Evolutionary conservation across 768 basidiomycete species (phyloP), one percentile per base, ranked within the genome.

Genomic region (Erythrobasidium yunnanense): DNA sequence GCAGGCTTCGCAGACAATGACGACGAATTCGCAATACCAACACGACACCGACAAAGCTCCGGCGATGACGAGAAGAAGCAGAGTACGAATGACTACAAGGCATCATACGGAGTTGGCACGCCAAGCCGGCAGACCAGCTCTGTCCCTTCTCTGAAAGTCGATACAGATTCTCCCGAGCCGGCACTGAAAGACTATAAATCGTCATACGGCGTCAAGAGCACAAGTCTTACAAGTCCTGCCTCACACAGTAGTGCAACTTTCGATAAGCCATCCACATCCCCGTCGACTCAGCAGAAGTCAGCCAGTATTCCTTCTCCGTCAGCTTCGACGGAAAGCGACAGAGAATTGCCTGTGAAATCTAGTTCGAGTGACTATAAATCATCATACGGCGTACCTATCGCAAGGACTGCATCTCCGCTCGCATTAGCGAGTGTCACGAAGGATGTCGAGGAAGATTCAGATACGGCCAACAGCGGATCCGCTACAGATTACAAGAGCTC

Each of bases 11-110:
- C 70, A 72, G 2, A 52, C 56, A n/a, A 65, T 51, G 11, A 69
- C 65, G 3, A 66, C 50, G 2, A 70, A 56, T 11, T 52, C 35
- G 57, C 69, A 72, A 32, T 72, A 74, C n/a, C n/a, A n/a, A n/a
- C n/a, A n/a, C n/a, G n/a, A n/a, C n/a, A n/a, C n/a, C n/a, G n/a
- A n/a, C n/a, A n/a, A n/a, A n/a, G n/a, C n/a, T n/a, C n/a, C n/a
- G n/a, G n/a, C n/a, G n/a, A n/a, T n/a, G n/a, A n/a, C n/a, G n/a
- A n/a, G n/a, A n/a, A n/a, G n/a, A n/a, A n/a, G n/a, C n/a, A n/a
- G n/a, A n/a, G n/a, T n/a, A n/a, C n/a, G n/a, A n/a, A n/a, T n/a
- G 49, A 13, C 8, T 51, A 51, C 49, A 51, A 51, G 49, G 11
- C 49, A 18, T 13, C 11, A 25, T 51, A 51, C 25, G 49, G 49